phyloP scores from a whole-genome alignment of 306 rosid genomes.

The Trifolium pratense region DNA sequence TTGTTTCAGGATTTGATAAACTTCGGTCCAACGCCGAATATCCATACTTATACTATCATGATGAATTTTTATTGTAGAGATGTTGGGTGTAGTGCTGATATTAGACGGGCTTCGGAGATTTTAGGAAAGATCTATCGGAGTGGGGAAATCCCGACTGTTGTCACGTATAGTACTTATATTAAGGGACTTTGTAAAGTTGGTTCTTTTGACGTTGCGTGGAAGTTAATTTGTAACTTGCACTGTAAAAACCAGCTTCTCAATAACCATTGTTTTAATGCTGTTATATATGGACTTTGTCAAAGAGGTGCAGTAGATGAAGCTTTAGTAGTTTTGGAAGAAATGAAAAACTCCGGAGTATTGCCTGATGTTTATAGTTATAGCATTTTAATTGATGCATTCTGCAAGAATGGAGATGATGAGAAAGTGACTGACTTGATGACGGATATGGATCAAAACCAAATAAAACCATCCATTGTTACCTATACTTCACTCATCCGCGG shows the following conservation, averaged over 20 bases:
- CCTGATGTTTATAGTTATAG: conserved; percentile 70
- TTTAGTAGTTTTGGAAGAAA: conserved; percentile 54
- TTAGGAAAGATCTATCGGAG: conserved; percentile 53
- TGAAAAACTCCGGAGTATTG: conserved; percentile 50
- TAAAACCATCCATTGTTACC: conserved; percentile 61
- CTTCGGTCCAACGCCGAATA: conserved; percentile 63
- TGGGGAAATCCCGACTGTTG: conserved; percentile 58
- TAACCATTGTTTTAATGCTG: conserved; percentile 58
- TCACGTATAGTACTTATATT: conserved; percentile 63
- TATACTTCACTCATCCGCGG: conserved; percentile 60
- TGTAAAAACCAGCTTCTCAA: conserved; percentile 46
- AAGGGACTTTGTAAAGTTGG: conserved; percentile 66
- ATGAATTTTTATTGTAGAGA: conserved; percentile 60
- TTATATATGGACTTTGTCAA: conserved; percentile 54
- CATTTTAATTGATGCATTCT: conserved; percentile 60
- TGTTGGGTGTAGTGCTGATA: conserved; percentile 45
- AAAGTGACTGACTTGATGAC: conserved; percentile 46
- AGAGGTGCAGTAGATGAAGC: conserved; percentile 51
- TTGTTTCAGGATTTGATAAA: conserved; percentile 54
- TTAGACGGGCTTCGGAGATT: conserved; percentile 53
- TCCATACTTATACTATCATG: conserved; percentile 65
- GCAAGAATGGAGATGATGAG: conserved; percentile 52
- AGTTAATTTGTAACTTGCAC: conserved; percentile 47
- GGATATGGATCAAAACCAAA: conserved; percentile 50
- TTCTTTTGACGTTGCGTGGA: conserved; percentile 46